These are phyloP conservation scores for Cordyceps pruinosa DNA, from an alignment of 2,329 filamentous ascomycete genomes.

Conservation along the genomic window DNA sequence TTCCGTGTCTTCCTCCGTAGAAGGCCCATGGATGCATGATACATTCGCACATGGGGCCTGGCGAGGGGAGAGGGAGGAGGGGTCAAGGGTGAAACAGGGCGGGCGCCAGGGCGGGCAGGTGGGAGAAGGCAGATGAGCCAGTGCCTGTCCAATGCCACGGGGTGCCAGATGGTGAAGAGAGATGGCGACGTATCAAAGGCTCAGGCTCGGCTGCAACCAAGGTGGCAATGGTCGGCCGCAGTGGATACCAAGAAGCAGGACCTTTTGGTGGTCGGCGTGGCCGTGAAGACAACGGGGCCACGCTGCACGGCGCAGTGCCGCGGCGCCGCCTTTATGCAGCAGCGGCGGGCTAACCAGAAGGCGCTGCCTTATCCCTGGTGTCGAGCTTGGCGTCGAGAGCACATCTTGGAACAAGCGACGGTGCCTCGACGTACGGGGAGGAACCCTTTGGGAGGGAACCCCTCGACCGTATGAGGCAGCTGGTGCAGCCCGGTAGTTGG, in stretches of 20 bases:
- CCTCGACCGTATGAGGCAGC: neutral
- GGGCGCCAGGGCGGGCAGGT: conserved; percentile 5
- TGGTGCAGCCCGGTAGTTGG: neutral
- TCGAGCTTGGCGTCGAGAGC: neutral
- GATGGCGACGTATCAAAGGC: neutral
- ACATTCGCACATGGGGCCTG: neutral
- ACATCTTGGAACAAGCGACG: neutral
- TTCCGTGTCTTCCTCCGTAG: no score
- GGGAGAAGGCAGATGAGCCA: conserved; percentile 2
- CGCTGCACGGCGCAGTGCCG: neutral
- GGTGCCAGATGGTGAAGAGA: neutral
- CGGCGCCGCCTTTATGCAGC: neutral
- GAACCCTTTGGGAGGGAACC: no score
- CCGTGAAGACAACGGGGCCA: neutral
- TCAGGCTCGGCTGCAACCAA: neutral
- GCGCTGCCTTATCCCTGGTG: neutral
- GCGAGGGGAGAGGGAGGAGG: neutral
- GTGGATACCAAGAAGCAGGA: neutral
- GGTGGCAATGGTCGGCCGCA: neutral
- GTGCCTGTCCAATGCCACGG: neutral
- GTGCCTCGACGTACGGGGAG: neutral
- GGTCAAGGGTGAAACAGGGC: conserved; percentile 11
- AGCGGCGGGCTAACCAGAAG: neutral
- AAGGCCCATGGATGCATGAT: conserved; percentile 8
- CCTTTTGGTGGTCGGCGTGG: neutral